A percentile compares a stretch with the other conserved stretches of the same genome.
Evolutionary conservation across 768 basidiomycete species (phyloP).

Genomic region (Hortiboletus campestris): DNA sequence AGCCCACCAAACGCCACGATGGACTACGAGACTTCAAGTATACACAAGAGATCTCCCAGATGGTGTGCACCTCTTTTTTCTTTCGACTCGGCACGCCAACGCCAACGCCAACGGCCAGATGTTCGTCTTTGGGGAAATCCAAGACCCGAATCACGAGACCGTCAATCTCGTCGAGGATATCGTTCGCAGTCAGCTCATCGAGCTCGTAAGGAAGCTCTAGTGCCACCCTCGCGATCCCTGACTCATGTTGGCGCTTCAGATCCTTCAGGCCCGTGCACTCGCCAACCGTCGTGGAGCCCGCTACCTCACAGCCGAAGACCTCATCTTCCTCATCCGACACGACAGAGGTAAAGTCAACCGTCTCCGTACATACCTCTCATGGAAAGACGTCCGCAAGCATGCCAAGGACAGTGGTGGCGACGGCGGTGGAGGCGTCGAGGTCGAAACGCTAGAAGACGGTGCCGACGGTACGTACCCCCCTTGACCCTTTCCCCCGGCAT

Average conservation of each 20-base stretch:
- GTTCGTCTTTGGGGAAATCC: slow-evolving; percentile 96
- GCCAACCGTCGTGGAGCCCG: slow-evolving; percentile 82
- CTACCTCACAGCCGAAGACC: slow-evolving; percentile 87
- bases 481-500: no score
- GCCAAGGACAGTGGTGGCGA: slow-evolving; percentile 89
- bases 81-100: not conserved
- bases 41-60: slow-evolving; percentile 88
- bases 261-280: slow-evolving; percentile 83
- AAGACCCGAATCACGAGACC: slow-evolving; percentile 83
- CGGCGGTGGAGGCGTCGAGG: slow-evolving; percentile 76
- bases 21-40: slow-evolving; percentile 76
- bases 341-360: slow-evolving; percentile 94
- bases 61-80: slow-evolving; percentile 49
- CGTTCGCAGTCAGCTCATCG: slow-evolving; percentile 84
- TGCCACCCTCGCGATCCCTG: not conserved
- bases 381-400: slow-evolving; percentile 96
- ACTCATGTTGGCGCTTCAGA: slow-evolving; percentile 41
- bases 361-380: slow-evolving; percentile 87
- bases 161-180: slow-evolving; percentile 96
- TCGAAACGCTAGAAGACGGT: slow-evolving; percentile 81
- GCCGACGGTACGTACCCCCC: slow-evolving; percentile 58
- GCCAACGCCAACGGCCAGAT: slow-evolving; percentile 47
- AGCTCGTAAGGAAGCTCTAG: slow-evolving; percentile 53
- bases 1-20: slow-evolving; percentile 19
- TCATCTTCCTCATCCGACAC: slow-evolving; percentile 94